Base-by-base conservation (phyloP, 2,329 filamentous ascomycete genomes). In the Knoxdaviesia capensis region DNA sequence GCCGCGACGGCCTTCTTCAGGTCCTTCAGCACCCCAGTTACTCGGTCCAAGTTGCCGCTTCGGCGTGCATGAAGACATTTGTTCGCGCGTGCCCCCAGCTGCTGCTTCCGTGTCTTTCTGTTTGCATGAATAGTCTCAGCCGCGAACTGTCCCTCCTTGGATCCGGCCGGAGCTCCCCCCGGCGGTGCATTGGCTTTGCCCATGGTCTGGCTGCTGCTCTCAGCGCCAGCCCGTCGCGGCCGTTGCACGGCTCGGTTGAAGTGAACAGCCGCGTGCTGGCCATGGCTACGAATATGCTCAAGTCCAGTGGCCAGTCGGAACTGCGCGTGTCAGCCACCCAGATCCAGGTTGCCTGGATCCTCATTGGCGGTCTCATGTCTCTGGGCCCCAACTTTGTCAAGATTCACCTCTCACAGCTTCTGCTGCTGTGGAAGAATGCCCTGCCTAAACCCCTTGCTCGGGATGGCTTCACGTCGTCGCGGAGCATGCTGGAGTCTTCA, bases 351-450 rank as follows among this genome's bases (percentile, higher is more conserved):
- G 90, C 90, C 5, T 98, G 90, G 88, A 92, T 93, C 39, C 65
- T 98, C 44, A 93, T 98, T 39, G 90, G 92, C 34, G 90, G 92
- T 0, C 64, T 98, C 43, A 96, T 96, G 88, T 86, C 87, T 1
- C 69, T 98, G 1, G 90, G 90, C 0, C 88, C 90, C 4, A 96
- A 94, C 57, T 98, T 98, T 57, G 88, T 96, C 58, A 98, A 98
- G 61, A 96, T 96, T 29, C 90, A 98, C 59, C 69, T 98, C 6
- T 88, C 87, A 3, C 90, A 98, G 54, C 68, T 98, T 28, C 74
- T 98, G 43, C 64, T 98, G 6, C 65, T 98, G 6, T 98, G 90
- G 90, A 94, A 94, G 59, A 98, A 96, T 57, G 88, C 90, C 0
- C 68, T 98, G 7, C 88, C 92, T 0, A 94, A 92, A 53, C 88